A percentile compares a stretch with the other conserved stretches of the same genome.
Evolutionary conservation across 2,329 filamentous ascomycete species (phyloP).

Genomic region (Penicillium sp.): DNA sequence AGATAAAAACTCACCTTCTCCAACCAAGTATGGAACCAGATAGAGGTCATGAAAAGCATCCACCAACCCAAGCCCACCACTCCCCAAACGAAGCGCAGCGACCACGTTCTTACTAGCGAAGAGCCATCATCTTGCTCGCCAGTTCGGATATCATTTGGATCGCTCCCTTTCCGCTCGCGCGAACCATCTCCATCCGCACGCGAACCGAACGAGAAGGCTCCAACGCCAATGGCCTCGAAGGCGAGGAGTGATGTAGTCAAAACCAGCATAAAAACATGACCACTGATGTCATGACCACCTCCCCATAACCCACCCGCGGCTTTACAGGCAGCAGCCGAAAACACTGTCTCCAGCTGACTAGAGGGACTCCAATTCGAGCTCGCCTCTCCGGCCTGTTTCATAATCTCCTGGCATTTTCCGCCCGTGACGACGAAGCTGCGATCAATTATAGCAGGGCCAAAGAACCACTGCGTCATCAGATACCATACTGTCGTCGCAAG

Average conservation of each 20-base stretch:
- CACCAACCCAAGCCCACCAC: conserved; percentile 76
- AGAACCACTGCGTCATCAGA: conserved; percentile 93
- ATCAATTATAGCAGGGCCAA: conserved; percentile 87
- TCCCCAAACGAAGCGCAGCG: conserved; percentile 49
- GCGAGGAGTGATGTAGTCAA: conserved; percentile 78
- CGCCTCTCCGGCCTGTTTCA: conserved; percentile 44
- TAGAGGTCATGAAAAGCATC: conserved; percentile 98
- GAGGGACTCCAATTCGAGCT: conserved; percentile 7
- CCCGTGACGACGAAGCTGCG: conserved; percentile 86
- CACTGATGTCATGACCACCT: conserved; percentile 95
- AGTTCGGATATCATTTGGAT: conserved; percentile 9
- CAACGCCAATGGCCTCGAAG: conserved; percentile 68
- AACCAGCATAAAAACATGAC: conserved; percentile 90
- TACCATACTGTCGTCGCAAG: conserved; percentile 78
- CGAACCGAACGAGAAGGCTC: conserved; percentile 39
- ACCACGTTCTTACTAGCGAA: conserved; percentile 58
- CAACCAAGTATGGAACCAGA: conserved; percentile 98
- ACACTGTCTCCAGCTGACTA: conserved; percentile 50
- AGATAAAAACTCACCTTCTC: conserved; percentile 69
- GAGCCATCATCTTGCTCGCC: conserved; percentile 41
- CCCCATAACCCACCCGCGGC: conserved; percentile 78
- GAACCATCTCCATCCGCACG: conserved; percentile 38
- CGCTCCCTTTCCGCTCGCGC: conserved; percentile 35
- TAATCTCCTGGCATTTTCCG: conserved; percentile 70
- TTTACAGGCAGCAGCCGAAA: conserved; percentile 80